phyloP scores from a whole-genome alignment of 2,329 filamentous ascomycete species.

The Pseudogymnoascus sp. region DNA sequence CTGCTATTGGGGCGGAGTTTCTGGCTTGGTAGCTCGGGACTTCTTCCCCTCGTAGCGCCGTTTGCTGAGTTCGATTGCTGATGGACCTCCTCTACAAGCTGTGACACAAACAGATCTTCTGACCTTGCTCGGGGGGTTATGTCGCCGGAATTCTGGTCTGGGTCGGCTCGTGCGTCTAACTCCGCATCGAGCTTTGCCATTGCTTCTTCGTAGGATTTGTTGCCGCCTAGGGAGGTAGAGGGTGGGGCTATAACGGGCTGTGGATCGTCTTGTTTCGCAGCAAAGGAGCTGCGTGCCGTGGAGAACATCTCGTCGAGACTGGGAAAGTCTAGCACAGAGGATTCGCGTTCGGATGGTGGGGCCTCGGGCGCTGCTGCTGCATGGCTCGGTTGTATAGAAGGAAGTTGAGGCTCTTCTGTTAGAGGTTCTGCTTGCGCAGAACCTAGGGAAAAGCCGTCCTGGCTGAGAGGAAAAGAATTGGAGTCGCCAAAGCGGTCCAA shows the following conservation, averaged over 20 bases:
- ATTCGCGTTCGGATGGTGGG: not conserved
- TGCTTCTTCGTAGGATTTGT: conserved; percentile 36
- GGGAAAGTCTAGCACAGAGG: conserved; percentile 5
- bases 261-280: conserved; percentile 24
- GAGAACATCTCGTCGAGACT: conserved; percentile 8
- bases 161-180: conserved; percentile 11
- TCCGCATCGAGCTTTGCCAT: conserved; percentile 34
- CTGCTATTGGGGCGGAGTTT: not conserved
- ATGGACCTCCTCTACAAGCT: not conserved
- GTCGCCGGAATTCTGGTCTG: conserved; percentile 17
- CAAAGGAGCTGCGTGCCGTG: conserved; percentile 15
- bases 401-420: not conserved
- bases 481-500: not conserved
- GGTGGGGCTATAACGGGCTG: conserved; percentile 14
- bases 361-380: not conserved
- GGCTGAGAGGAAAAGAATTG: not conserved
- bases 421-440: not conserved
- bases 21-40: not conserved
- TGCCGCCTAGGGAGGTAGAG: conserved; percentile 13
- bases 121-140: conserved; percentile 13
- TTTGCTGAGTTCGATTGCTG: not conserved
- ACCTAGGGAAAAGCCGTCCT: not conserved
- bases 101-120: not conserved
- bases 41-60: not conserved
- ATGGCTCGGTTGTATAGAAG: not conserved